Evolutionary conservation across 1,284 basidiomycete genomes (phyloP).

Genomic region (Moesziomyces sp.): DNA sequence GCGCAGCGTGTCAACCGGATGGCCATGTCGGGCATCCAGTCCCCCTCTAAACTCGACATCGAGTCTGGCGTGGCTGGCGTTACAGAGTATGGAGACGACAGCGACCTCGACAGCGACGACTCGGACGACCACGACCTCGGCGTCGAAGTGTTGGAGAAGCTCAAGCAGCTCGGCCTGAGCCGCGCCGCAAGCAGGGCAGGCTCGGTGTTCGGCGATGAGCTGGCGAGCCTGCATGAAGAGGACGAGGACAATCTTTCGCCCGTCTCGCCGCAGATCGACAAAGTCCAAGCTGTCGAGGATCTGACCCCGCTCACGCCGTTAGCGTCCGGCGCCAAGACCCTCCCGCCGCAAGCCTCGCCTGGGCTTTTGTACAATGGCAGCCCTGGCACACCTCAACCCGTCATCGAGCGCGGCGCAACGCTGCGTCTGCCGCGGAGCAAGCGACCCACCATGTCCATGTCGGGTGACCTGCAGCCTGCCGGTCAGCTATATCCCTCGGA

Average conservation of each 20-base stretch:
- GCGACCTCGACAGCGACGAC: slow-evolving; percentile 42
- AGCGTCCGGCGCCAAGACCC: slow-evolving; percentile 21
- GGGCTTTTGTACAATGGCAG: slow-evolving; percentile 2
- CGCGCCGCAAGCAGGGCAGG: slow-evolving; percentile 48
- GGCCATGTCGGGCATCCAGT: slow-evolving; percentile 17
- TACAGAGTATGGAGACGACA: slow-evolving; percentile 25
- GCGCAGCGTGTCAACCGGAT: slow-evolving; percentile 29
- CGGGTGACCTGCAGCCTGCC: slow-evolving; percentile 11
- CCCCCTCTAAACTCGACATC: slow-evolving; percentile 13
- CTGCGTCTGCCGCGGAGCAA: slow-evolving; percentile 43
- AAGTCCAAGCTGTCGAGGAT: slow-evolving; percentile 14
- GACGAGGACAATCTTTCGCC: slow-evolving; percentile 48
- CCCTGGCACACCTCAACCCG: slow-evolving; percentile 18
- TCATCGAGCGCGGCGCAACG: slow-evolving; percentile 21
- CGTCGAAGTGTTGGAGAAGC: slow-evolving; percentile 44
- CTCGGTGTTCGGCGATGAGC: slow-evolving; percentile 50
- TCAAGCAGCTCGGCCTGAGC: slow-evolving; percentile 46
- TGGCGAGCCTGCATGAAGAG: slow-evolving; percentile 46
- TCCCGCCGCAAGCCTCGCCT: slow-evolving; percentile 9
- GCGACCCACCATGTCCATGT: slow-evolving; percentile 24
- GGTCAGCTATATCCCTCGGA: slow-evolving; percentile 21
- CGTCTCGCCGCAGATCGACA: slow-evolving; percentile 30
- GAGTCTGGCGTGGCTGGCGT: slow-evolving; percentile 6
- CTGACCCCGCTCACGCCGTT: slow-evolving; percentile 30
- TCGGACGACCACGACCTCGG: slow-evolving; percentile 41